A percentile compares a stretch with the other conserved stretches of the same genome.
Evolutionary conservation across 2,329 filamentous ascomycete genomes (phyloP).

Genomic region (Colletotrichum coccodes): DNA sequence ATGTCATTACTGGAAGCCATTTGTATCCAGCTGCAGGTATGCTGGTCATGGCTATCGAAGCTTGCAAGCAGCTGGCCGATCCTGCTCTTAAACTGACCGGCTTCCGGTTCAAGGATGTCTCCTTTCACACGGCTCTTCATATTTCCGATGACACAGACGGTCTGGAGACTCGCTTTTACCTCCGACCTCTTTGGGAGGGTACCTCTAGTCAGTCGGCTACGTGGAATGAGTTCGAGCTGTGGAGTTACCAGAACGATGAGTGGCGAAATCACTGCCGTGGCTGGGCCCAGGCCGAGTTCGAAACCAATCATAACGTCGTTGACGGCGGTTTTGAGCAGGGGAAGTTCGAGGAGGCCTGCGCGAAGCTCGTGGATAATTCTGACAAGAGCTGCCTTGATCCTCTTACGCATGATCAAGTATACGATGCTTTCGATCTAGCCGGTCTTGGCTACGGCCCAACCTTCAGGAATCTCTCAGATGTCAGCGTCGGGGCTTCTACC

Average conservation of each 20-base stretch:
- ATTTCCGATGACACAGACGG: constrained; percentile 6
- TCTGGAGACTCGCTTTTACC: constrained; percentile 13
- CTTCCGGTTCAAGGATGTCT: constrained; percentile 30
- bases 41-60: constrained; percentile 39
- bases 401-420: too few relatives aligned
- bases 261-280: too few relatives aligned
- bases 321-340: too few relatives aligned
- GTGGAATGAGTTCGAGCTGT: constrained; percentile 11
- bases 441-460: constrained; percentile 26
- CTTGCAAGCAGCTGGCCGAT: constrained; percentile 5
- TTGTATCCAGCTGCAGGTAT: constrained; percentile 49
- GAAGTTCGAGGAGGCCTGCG: constrained; percentile 9
- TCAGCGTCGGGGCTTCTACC: too few relatives aligned
- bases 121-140: constrained; percentile 25
- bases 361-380: not conserved
- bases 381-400: too few relatives aligned
- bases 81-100: constrained; percentile 11
- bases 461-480: constrained; percentile 30
- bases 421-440: too few relatives aligned
- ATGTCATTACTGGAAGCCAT: constrained; percentile 53
- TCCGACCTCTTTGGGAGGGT: constrained; percentile 7
- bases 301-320: too few relatives aligned
- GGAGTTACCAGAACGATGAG: constrained; percentile 7
- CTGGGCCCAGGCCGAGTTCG: too few relatives aligned
- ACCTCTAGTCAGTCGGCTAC: not conserved